Conservation (phyloP, 1,284 basidiomycete species). For the Volvariella volvacea region DNA sequence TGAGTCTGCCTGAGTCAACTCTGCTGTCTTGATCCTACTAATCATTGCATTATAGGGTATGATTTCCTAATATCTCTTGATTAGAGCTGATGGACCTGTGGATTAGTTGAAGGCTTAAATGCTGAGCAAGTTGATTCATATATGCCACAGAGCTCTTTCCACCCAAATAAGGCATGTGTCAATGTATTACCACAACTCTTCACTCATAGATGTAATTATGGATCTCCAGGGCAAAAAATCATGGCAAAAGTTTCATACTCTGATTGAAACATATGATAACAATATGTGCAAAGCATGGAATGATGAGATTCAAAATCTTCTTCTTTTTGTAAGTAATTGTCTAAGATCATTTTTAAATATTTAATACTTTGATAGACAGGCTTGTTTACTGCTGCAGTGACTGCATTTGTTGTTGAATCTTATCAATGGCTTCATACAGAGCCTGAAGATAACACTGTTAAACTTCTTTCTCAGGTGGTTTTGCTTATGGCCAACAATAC, state of each 20-base stretch:
- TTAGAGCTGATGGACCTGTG: too few relatives aligned
- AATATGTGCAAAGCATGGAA: slow-evolving; percentile 4
- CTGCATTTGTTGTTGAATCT: slow-evolving; percentile 3
- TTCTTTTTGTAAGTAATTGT: slow-evolving; percentile 1
- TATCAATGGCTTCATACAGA: not conserved
- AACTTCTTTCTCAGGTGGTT: not conserved
- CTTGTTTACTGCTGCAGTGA: slow-evolving; percentile 1
- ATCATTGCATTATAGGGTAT: too few relatives aligned
- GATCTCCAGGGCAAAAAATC: too few relatives aligned
- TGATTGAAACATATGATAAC: slow-evolving; percentile 1
- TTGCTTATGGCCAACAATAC: not conserved
- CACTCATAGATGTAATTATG: too few relatives aligned
- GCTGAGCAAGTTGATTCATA: too few relatives aligned
- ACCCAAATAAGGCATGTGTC: too few relatives aligned
- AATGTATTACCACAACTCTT: too few relatives aligned
- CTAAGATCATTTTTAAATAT: not conserved
- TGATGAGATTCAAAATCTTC: slow-evolving; percentile 2
- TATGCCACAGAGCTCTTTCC: too few relatives aligned
- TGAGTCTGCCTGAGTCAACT: too few relatives aligned
- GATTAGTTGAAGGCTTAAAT: too few relatives aligned
- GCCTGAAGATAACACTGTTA: not conserved
- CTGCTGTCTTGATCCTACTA: too few relatives aligned
- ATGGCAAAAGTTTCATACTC: not conserved
- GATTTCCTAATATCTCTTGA: too few relatives aligned
- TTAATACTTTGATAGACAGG: not conserved